Conservation (phyloP, 2,329 filamentous ascomycete species). For the Xylariaceae sp. region DNA sequence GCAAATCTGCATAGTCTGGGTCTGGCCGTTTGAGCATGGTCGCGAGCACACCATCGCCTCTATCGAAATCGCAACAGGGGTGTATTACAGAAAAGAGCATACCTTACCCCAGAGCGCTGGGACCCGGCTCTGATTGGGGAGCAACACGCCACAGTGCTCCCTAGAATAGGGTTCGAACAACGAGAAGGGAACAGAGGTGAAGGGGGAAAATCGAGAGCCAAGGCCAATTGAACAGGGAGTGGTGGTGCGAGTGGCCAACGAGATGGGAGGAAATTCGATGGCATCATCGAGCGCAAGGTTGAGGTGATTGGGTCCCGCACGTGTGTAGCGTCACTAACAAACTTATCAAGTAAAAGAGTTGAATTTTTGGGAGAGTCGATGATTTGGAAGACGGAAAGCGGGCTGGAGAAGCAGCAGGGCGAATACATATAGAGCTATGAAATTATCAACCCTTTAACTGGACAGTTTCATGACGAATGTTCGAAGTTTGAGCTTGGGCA, state of each 20-base stretch:
- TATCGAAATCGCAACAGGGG: neutral
- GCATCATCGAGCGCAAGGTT: conserved; percentile 20
- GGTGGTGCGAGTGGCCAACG: conserved; percentile 10
- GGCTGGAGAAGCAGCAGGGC: too few relatives aligned
- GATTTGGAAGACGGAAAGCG: neutral
- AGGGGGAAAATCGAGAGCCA: too few relatives aligned
- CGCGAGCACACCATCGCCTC: conserved; percentile 10
- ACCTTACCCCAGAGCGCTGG: neutral
- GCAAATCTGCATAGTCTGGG: neutral
- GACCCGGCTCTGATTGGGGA: neutral
- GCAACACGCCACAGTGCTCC: too few relatives aligned
- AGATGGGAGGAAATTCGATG: conserved; percentile 14
- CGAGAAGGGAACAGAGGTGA: conserved; percentile 3
- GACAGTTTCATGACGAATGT: too few relatives aligned
- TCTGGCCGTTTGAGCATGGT: neutral
- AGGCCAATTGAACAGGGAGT: conserved; percentile 1
- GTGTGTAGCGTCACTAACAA: conserved; percentile 2
- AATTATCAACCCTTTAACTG: too few relatives aligned
- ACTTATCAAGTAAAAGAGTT: too few relatives aligned
- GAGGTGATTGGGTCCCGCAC: conserved; percentile 21
- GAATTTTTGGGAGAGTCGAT: neutral
- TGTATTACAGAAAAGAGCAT: too few relatives aligned
- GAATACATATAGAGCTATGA: too few relatives aligned
- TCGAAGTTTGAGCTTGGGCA: too few relatives aligned
- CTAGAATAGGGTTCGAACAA: too few relatives aligned